These are phyloP conservation scores for Colletotrichum higginsianum DNA, from an alignment of 2,329 filamentous ascomycete genomes.

Conservation along the genomic window DNA sequence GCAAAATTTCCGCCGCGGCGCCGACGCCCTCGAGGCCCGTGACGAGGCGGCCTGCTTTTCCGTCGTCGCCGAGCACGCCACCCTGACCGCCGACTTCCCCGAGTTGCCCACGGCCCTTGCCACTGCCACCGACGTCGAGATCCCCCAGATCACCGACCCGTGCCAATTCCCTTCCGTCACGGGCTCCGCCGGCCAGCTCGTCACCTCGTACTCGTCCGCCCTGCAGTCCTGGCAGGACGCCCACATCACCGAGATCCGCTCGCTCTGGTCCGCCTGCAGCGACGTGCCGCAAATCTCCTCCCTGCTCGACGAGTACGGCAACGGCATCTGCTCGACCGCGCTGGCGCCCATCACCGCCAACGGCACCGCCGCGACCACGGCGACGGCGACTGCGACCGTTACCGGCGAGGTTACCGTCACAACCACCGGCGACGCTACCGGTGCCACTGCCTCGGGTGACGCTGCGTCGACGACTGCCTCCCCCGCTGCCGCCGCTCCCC, in stretches of 20 bases:
- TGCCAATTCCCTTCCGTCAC: constrained; percentile 49
- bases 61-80: constrained; percentile 38
- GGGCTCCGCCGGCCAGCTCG: constrained; percentile 46
- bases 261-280: constrained; percentile 46
- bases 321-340: constrained; percentile 27
- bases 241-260: constrained; percentile 42
- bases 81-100: constrained; percentile 42
- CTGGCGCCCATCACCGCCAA: constrained; percentile 10
- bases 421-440: background rate
- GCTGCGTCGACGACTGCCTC: constrained; percentile 20
- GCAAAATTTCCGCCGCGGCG: constrained; percentile 16
- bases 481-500: constrained; percentile 17
- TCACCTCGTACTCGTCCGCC: constrained; percentile 45
- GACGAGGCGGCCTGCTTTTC: constrained; percentile 32
- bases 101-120: constrained; percentile 42
- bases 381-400: constrained; percentile 2
- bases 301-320: constrained; percentile 7
- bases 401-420: background rate
- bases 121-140: constrained; percentile 44
- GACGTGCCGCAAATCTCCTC: constrained; percentile 45
- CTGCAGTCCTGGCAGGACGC: constrained; percentile 47
- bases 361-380: background rate
- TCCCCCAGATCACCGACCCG: constrained; percentile 41
- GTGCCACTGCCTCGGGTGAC: background rate
- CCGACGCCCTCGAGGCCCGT: constrained; percentile 22